Percentiles rank a stretch among this genome's conserved stretches.
Evolutionary conservation across 2,329 filamentous ascomycete species (phyloP).

Genomic region (Xylariaceae sp.): DNA sequence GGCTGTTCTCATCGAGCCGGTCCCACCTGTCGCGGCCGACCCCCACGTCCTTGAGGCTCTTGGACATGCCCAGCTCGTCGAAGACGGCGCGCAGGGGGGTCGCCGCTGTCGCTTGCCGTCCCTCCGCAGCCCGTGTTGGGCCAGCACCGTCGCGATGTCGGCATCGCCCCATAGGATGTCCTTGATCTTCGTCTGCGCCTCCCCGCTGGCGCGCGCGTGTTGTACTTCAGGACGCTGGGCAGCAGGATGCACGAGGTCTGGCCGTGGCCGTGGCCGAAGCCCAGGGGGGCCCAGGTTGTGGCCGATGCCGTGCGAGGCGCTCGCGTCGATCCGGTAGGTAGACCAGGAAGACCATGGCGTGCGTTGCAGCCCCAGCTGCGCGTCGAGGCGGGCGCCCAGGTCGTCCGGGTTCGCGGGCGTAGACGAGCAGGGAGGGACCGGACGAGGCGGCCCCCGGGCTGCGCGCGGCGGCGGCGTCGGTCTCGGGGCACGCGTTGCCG

Average conservation of each 20-base stretch:
- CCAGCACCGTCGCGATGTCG: no score
- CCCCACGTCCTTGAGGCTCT: slow-evolving; percentile 9
- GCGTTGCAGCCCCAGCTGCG: slow-evolving; percentile 7
- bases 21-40: slow-evolving; percentile 14
- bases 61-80: slow-evolving; percentile 10
- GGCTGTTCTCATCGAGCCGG: slow-evolving; percentile 9
- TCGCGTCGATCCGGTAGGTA: slow-evolving; percentile 9
- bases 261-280: slow-evolving; percentile 15
- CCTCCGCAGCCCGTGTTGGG: no score
- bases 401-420: slow-evolving; percentile 11
- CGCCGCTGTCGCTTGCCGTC: no score
- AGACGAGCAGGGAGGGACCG: slow-evolving; percentile 9
- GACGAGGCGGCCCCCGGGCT: slow-evolving; percentile 8
- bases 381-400: slow-evolving; percentile 12
- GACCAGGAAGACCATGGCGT: slow-evolving; percentile 1
- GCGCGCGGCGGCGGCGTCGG: neutral
- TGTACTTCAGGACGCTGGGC: slow-evolving; percentile 13
- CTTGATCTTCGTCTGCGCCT: no score
- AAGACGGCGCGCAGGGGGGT: slow-evolving; percentile 12
- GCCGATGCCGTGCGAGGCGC: slow-evolving; percentile 16
- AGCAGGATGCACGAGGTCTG: slow-evolving; percentile 16
- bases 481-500: slow-evolving; percentile 2
- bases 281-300: slow-evolving; percentile 16
- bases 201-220: no score
- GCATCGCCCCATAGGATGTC: no score